Base-by-base conservation (phyloP, 208 protist species). In the Acanthamoeba royreba region DNA sequence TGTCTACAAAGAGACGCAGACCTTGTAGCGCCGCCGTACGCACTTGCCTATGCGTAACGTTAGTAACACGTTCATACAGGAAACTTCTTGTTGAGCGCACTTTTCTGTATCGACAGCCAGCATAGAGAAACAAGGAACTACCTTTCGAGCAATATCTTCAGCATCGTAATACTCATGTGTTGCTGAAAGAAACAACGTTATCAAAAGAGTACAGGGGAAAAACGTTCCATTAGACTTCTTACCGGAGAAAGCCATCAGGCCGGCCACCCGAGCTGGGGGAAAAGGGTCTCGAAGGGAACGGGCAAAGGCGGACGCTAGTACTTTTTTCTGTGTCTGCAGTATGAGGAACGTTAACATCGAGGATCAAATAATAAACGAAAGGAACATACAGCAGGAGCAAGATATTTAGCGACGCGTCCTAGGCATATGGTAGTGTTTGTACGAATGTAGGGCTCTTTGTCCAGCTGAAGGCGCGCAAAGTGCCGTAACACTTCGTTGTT, bases 391-490 rank as follows among this genome's bases (percentile, higher is more conserved):
- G 38, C 17, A 1, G 63, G 66, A 22, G 40, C 25, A 22, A 97
- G 42, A 63, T 94, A 49, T 28, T 45, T 47, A 0, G 95, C 90
- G 4, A 97, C 93, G n/a, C 93, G 79, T 46, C 95, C 96, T 0
- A 97, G 83, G 91, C 96, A 97, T n/a, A 97, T 95, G 9, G 96
- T 97, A 0, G 96, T 97, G 77, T 97, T 97, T 9, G 95, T 96
- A 46, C 96, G 95, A 28, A 97, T 97, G 69, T 90, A 74, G 7
- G 96, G 95, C 69, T 94, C 92, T 31, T 25, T 45, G 72, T 97
- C 96, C 35, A 95, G 58, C 72, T 97, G 96, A 9, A 97, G 47
- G 31, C 88, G 58, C 8, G 95, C 95, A 33, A 97, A 96, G 69
- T 96, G 90, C 45, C 88, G 46, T n/a, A 95, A 35, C 31, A 95